A percentile compares a stretch with the other conserved stretches of the same genome.
phyloP scores from a whole-genome alignment of 768 basidiomycete species.

The Suillus luteus region DNA sequence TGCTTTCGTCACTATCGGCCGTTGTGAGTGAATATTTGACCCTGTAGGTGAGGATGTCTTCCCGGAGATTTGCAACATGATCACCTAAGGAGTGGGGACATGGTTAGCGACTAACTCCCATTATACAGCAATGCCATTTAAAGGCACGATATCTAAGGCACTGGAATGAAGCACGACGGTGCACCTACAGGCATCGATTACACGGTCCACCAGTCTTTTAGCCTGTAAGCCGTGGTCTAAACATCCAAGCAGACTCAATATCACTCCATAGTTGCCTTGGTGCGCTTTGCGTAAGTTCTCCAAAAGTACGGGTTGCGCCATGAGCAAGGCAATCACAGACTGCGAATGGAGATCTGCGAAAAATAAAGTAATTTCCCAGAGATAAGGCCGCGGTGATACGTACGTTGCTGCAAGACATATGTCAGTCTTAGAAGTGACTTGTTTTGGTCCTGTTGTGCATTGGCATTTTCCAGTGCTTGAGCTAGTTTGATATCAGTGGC shows the following conservation, averaged over 20 bases:
- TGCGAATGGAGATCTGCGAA: slow-evolving; percentile 67
- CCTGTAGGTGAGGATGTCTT: slow-evolving; percentile 82
- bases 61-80: slow-evolving; percentile 88
- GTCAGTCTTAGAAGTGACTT: slow-evolving; percentile 77
- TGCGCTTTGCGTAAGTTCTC: slow-evolving; percentile 90
- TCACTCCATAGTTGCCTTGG: slow-evolving; percentile 88
- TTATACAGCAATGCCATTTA: background rate
- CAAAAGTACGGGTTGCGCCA: slow-evolving; percentile 75
- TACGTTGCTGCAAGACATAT: slow-evolving; percentile 79
- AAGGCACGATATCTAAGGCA: background rate
- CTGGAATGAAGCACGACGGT: slow-evolving; percentile 1
- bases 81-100: slow-evolving; percentile 56
- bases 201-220: slow-evolving; percentile 89
- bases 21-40: slow-evolving; percentile 84
- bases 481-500: slow-evolving; percentile 60
- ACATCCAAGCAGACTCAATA: slow-evolving; percentile 91
- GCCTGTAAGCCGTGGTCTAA: slow-evolving; percentile 82
- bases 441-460: slow-evolving; percentile 76
- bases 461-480: slow-evolving; percentile 72
- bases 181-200: slow-evolving; percentile 72
- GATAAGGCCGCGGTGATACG: slow-evolving; percentile 17
- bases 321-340: slow-evolving; percentile 82
- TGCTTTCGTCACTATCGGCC: slow-evolving; percentile 62
- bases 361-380: background rate
- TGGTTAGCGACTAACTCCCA: slow-evolving; percentile 12